phyloP scores from a whole-genome alignment of 345 rosid genomes.

The Passiflora organensis region DNA sequence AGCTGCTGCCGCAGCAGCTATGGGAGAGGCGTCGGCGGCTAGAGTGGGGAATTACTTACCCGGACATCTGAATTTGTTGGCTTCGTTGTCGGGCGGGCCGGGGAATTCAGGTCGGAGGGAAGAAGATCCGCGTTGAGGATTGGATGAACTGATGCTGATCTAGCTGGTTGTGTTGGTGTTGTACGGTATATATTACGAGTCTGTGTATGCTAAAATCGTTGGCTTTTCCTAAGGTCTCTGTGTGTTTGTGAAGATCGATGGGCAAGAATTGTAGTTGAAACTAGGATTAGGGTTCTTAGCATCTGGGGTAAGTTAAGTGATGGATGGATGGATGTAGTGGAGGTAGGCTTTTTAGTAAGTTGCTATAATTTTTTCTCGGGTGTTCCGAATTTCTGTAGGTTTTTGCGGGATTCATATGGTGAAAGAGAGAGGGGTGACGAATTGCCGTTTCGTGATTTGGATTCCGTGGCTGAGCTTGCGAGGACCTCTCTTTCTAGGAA shows the following conservation, averaged over 20 bases:
- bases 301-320: slow-evolving; percentile 16
- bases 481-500: slow-evolving; percentile 3
- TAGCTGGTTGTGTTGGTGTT: slow-evolving; percentile 14
- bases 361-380: too few species aligned
- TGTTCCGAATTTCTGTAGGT: slow-evolving; percentile 32
- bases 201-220: slow-evolving; percentile 21
- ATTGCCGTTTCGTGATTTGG: slow-evolving; percentile 9
- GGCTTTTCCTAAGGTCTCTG: slow-evolving; percentile 26
- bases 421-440: slow-evolving; percentile 15
- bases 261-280: slow-evolving; percentile 26
- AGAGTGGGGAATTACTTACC: slow-evolving; percentile 32
- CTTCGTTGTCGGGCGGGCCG: slow-evolving; percentile 26
- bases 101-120: slow-evolving; percentile 31
- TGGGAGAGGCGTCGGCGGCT: slow-evolving; percentile 76
- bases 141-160: not conserved
- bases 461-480: slow-evolving; percentile 2
- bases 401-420: slow-evolving; percentile 24
- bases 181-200: slow-evolving; percentile 13
- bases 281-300: slow-evolving; percentile 30
- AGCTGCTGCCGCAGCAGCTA: slow-evolving; percentile 23
- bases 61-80: slow-evolving; percentile 31
- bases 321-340: slow-evolving; percentile 29
- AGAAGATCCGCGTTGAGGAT: slow-evolving; percentile 24
- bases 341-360: slow-evolving; percentile 23
- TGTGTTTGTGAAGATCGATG: slow-evolving; percentile 37